Evolutionary conservation across 2,329 filamentous ascomycete genomes (phyloP), one percentile per base, ranked within the genome.

Genomic region (Diaporthe citriasiana): DNA sequence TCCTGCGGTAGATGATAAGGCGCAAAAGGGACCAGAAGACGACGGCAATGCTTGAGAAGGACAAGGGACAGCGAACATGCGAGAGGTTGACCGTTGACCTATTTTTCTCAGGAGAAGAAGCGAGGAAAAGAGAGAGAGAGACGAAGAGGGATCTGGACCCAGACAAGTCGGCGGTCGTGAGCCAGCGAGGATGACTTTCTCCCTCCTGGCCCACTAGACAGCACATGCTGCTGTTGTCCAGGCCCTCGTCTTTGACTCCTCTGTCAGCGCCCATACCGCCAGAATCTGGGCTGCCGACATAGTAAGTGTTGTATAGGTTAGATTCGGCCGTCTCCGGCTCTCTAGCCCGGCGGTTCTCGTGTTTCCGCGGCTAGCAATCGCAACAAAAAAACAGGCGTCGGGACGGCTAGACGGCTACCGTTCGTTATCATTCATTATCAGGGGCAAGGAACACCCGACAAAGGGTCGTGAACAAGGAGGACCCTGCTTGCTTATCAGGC

Each of bases 221-320:
- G 63, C 63, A 68, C 63, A 38, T 53, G 33, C 47, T 50, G n/a
- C 53, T 50, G n/a, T 68, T 68, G 45, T 68, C 63, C 63, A 53
- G 45, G 40, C 63, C 45, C 33, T 40, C 47, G 19, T 25, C 40
- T 9, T 13, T 7, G 17, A 38, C n/a, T 12, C 35, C 47, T 38
- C 25, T 12, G 56, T 55, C 70, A 71, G 56, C 30, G 22, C 38
- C 56, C 56, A 71, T 71, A 42, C 45, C 70, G 69, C 69, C 55
- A 51, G 33, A 33, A n/a, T 25, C 63, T 47, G 59, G n/a, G 63
- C 47, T 27, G n/a, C 27, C 63, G 17, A 22, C 33, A n/a, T 53
- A 53, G 30, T 35, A 7, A n/a, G 60, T 19, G 17, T 22, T n/a
- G 63, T 9, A 40, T 0, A 68, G 63, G 45, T 40, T 68, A 68